Evolutionary conservation across 441 rosid species (phyloP).

Genomic region (Mallotus japonicus): DNA sequence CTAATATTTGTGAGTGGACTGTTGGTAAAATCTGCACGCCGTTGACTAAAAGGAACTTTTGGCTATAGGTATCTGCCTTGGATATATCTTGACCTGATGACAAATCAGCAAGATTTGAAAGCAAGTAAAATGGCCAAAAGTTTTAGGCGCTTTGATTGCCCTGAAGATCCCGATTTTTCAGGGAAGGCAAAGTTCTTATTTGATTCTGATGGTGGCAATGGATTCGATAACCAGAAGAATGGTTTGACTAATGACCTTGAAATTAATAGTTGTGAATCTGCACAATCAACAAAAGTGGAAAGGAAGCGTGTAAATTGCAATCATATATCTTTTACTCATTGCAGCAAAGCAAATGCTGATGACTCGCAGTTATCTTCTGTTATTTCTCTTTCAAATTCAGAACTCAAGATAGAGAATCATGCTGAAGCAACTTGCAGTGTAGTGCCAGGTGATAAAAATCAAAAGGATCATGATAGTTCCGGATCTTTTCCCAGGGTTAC

Average conservation of each 20-base stretch:
- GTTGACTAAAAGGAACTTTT: background rate
- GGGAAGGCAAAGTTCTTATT: background rate
- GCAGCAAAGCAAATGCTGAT: constrained; percentile 3
- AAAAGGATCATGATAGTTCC: background rate
- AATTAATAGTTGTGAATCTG: constrained; percentile 11
- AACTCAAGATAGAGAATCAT: constrained; percentile 1
- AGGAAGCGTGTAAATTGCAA: background rate
- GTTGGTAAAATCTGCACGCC: background rate
- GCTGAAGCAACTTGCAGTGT: constrained; percentile 3
- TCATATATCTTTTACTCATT: background rate
- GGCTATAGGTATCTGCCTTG: constrained; percentile 5
- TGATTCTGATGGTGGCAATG: constrained; percentile 5
- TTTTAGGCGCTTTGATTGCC: background rate
- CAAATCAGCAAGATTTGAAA: background rate
- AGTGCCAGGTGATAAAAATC: background rate
- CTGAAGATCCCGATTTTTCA: background rate
- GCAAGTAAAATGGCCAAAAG: background rate
- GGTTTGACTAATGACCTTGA: constrained; percentile 6
- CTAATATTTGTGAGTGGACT: background rate
- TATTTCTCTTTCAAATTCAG: constrained; percentile 11
- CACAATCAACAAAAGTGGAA: constrained; percentile 3
- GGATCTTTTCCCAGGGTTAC: background rate
- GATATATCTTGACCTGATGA: background rate
- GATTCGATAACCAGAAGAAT: background rate
- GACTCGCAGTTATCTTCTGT: constrained; percentile 9